Evolutionary conservation across 192 early-diverging fungal species (phyloP), one percentile per base, ranked within the genome.

Genomic region (Coemansia biformis): DNA sequence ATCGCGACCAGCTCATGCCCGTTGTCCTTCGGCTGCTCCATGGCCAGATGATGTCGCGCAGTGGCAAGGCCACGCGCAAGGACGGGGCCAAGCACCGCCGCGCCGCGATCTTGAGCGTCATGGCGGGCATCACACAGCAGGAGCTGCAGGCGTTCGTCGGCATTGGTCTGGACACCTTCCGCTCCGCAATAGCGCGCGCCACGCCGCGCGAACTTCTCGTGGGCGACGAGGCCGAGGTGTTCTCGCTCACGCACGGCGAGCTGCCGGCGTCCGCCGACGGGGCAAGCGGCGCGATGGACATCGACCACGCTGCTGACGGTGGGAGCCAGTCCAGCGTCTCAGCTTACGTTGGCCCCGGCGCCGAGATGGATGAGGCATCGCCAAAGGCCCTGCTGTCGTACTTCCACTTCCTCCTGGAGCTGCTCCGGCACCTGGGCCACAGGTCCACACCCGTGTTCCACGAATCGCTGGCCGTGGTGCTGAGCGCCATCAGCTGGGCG

Each of bases 161-260:
- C 34, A 74, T 99, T 40, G 85, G 95, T 58, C 59, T 97, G 11
- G 83, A 80, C 41, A 83, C 92, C 2, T 96, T 96, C 51, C 55
- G 47, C 21, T 57, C 54, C 1, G 46, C 57, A 14, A 34, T 75
- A 37, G 30, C 46, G 1, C 36, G 44, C 8, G 59, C 59, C 8
- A 63, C 86, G 30, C 48, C 72, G 10, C 22, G 30, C 9, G 65
- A 75, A 0, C 33, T 68, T 4, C 66, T 81, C 18, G 63, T 46
- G 2, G 37, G 66, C 8, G 55, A 61, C 9, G 35, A 37, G 12
- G 41, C 65, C 16, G 57, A 51, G 32, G 46, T 43, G 30, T 74
- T 86, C 19, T 57, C 57, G 7, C 75, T 79, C 30, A 41, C 41
- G 0, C 48, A 43, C 32, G 24, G 18, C n/a, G n/a, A n/a, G n/a